phyloP scores from a whole-genome alignment of 1,284 basidiomycete genomes.

The Ganoderma boninense region DNA sequence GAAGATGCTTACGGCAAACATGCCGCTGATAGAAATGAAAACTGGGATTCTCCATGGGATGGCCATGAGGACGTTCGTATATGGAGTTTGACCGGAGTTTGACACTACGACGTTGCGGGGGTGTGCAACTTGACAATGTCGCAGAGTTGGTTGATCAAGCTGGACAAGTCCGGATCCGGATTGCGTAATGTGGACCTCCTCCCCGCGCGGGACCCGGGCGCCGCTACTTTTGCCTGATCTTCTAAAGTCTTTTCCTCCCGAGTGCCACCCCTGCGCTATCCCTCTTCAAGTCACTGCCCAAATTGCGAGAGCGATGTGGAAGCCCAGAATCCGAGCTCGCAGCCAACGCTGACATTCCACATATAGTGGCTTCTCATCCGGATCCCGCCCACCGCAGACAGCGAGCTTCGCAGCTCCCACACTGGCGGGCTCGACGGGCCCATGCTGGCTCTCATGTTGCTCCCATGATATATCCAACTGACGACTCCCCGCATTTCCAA shows the following conservation, averaged over 20 bases:
- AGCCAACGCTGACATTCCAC: neutral
- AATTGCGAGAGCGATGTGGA: neutral
- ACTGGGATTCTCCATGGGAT: no score
- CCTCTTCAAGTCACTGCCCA: neutral
- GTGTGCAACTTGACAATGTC: neutral
- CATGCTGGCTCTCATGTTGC: neutral
- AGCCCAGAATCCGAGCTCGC: neutral
- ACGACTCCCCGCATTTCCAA: neutral
- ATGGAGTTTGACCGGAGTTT: neutral
- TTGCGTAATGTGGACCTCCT: neutral
- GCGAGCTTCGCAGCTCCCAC: conserved; percentile 1
- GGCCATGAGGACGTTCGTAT: no score
- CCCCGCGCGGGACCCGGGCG: no score
- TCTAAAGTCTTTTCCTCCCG: no score
- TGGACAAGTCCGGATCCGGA: neutral
- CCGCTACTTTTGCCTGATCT: neutral
- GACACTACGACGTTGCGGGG: neutral
- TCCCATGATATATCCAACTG: neutral
- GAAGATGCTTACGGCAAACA: no score
- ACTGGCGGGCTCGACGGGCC: neutral
- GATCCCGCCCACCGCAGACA: neutral
- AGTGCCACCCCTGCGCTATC: neutral
- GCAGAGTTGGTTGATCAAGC: neutral
- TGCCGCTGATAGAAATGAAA: no score
- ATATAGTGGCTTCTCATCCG: neutral